These are phyloP conservation scores for Vitis amurensis DNA, from an alignment of 164 flowering plant species.

Conservation along the genomic window DNA sequence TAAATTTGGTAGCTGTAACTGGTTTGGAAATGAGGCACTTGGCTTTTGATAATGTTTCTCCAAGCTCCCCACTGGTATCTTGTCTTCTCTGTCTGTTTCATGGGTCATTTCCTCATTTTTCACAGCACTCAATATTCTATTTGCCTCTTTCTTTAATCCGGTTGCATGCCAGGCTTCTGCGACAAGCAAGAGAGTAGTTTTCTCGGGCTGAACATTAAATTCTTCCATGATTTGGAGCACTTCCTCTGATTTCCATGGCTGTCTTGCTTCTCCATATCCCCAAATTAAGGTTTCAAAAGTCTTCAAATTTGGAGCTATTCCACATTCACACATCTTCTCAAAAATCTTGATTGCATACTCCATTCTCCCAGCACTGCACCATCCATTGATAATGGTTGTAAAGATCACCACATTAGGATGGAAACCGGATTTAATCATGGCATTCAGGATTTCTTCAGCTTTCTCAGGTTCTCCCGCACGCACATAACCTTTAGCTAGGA, in stretches of 20 bases:
- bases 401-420: constrained; percentile 83
- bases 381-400: constrained; percentile 91
- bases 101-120: constrained; percentile 12
- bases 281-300: constrained; percentile 90
- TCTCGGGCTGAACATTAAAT: constrained; percentile 46
- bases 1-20: constrained; percentile 21
- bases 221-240: constrained; percentile 62
- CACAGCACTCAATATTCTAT: constrained; percentile 31
- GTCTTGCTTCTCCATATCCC: constrained; percentile 92
- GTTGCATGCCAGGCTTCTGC: constrained; percentile 73
- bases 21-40: constrained; percentile 16
- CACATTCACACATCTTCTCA: constrained; percentile 59
- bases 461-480: constrained; percentile 81
- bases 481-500: constrained; percentile 93
- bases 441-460: constrained; percentile 63
- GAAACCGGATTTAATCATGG: constrained; percentile 50
- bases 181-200: constrained; percentile 54
- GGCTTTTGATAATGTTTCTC: constrained; percentile 17
- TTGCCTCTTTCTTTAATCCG: constrained; percentile 57
- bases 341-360: constrained; percentile 57
- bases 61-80: constrained; percentile 15
- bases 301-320: constrained; percentile 71
- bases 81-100: background rate
- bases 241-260: constrained; percentile 92
- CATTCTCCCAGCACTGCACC: constrained; percentile 90